Conservation (phyloP, 1,284 basidiomycete genomes). For the Boletus mariae region DNA sequence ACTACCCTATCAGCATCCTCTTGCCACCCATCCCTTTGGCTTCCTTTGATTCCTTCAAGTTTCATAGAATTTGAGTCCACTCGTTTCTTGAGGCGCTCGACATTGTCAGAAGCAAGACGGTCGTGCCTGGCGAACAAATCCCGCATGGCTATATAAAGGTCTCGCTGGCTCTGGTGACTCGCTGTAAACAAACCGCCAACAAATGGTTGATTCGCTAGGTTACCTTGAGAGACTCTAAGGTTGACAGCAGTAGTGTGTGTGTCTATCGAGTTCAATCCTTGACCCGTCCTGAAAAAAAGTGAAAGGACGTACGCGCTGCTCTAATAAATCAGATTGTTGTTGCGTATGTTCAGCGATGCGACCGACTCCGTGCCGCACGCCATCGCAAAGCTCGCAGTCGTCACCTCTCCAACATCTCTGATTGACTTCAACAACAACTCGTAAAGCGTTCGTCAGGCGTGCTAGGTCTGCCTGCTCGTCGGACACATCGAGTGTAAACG, state of each 20-base stretch:
- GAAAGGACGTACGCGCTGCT: constrained; percentile 62
- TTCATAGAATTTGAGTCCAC: constrained; percentile 74
- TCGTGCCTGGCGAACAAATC: constrained; percentile 84
- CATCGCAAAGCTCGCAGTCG: constrained; percentile 76
- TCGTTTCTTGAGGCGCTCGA: constrained; percentile 82
- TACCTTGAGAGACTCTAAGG: constrained; percentile 74
- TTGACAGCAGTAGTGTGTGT: constrained; percentile 56
- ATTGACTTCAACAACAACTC: constrained; percentile 75
- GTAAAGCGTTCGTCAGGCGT: constrained; percentile 76
- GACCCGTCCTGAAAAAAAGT: background rate
- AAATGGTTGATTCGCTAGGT: constrained; percentile 4
- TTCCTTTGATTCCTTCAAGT: constrained; percentile 65
- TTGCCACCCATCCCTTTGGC: constrained; percentile 77
- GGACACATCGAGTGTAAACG: constrained; percentile 20
- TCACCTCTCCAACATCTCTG: constrained; percentile 77
- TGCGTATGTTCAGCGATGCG: constrained; percentile 69
- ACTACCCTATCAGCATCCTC: constrained; percentile 76
- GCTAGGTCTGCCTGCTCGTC: constrained; percentile 73
- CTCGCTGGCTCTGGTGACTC: constrained; percentile 66
- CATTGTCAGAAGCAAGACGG: constrained; percentile 77
- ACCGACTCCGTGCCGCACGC: constrained; percentile 71
- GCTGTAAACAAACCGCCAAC: constrained; percentile 11
- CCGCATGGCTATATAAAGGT: constrained; percentile 81
- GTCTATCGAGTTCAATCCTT: constrained; percentile 38
- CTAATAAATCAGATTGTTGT: constrained; percentile 73